Evolutionary conservation across 345 rosid species (phyloP), one percentile per base, ranked within the genome.

Genomic region (Streptanthus diversifolius): DNA sequence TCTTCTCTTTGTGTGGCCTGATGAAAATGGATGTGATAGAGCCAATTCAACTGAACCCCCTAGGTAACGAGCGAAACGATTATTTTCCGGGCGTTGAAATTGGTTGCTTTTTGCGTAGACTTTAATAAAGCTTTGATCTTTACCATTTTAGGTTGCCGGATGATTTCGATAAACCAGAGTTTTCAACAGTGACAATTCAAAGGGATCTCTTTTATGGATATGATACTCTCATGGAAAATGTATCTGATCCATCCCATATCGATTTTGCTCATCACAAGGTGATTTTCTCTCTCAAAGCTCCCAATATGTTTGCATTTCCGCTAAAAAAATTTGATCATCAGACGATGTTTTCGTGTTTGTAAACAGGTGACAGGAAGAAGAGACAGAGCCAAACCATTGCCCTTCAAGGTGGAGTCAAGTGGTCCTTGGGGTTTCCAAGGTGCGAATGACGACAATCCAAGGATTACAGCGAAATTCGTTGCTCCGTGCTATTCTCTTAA

Each of bases 231-330:
- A 89, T 95, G 97, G 99, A 95, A 78, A 95, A 95, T 47, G 99
- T 95, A 71, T 91, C 99, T 48, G 99, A 95, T 83, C 99, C 99
- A 68, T 91, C 97, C 36, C 97, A 91, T 77, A 91, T 95, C 47
- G 89, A 91, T 75, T 91, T 95, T 72, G 97, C 98, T 55, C 98
- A 93, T 86, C 99, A 93, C 82, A 93, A 87, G 97, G 96, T 93
- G 70, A 5, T 12, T 51, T 1, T 37, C 48, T 45, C 47, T 43
- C 43, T 9, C 35, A 43, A 30, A 41, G 13, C 22, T 45, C 33
- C 13, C 47, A 15, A 18, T 63, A n/a, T 48, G 37, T 57, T 39
- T 21, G 5, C 9, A 8, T 49, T n/a, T 45, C 0, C 0, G 0
- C 11, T 13, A 15, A 60, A 1, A 44, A 22, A 33, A 43, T 2